Evolutionary conservation across 2,329 filamentous ascomycete genomes (phyloP), one percentile per base, ranked within the genome.

Genomic region (Pezicula neosporulosa): DNA sequence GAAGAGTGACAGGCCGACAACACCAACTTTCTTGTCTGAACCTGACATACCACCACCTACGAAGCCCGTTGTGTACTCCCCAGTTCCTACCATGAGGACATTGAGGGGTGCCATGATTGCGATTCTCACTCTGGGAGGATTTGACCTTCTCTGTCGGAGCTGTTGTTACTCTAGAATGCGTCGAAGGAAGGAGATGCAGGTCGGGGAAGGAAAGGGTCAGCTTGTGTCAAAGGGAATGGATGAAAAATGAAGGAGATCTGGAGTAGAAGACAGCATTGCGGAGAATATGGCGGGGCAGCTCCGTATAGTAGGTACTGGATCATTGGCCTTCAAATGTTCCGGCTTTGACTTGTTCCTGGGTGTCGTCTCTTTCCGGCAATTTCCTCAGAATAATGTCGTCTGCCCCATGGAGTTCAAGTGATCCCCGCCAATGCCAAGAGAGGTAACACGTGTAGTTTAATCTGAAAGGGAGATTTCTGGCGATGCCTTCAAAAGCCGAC

Each of bases 51-150:
- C 87, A 54, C 85, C 86, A 52, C 89, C 90, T 51, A 96, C 91
- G 62, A 94, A 97, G 52, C 92, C 92, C 41, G 93, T 97, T 63
- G 93, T 97, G 78, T 97, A 97, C 79, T 97, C 92, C 65, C 92
- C 93, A 10, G 92, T 96, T 58, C 92, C 92, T 53, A 67, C 64
- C 64, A 67, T 67, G 35, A 66, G 61, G 15, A 67, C 64, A 53
- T 66, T 59, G 42, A 66, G 51, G 41, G 63, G 63, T 45, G 49
- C 45, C n/a, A 42, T 28, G n/a, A 6, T 45, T 13, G 41, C 19
- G 30, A 24, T 6, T 24, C 24, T 24, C 6, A 24, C 5, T 24
- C 24, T 24, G 24, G 24, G 24, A 24, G 24, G 24, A 24, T 6
- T 24, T 24, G 3, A 24, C 5, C 24, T 24, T 24, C 24, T 4